Conservation (phyloP, 139 green algal genomes). For the Chlamydomonas sp. region DNA sequence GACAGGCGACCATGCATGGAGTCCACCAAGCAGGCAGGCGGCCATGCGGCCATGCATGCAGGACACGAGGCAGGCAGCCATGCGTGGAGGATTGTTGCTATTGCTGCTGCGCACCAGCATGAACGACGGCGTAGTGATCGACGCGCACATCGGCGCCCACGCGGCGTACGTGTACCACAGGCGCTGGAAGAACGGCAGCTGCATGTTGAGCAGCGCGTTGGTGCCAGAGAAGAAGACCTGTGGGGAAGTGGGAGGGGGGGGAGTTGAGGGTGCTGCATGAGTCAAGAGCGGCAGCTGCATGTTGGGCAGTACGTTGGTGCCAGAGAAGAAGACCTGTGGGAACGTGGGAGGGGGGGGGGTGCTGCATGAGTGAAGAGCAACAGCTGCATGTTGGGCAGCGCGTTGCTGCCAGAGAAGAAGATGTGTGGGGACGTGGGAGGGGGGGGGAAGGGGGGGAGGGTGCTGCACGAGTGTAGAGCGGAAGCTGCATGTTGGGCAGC, state of each 20-base stretch:
- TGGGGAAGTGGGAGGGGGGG: background rate
- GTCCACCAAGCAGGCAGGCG: too few species aligned
- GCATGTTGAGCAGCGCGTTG: slow-evolving; percentile 31
- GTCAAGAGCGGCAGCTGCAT: slow-evolving; percentile 29
- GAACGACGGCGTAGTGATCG: slow-evolving; percentile 27
- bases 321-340: slow-evolving; percentile 31
- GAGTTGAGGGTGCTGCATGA: too few species aligned
- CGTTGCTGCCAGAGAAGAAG: slow-evolving; percentile 30
- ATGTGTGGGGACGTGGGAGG: slow-evolving; percentile 7
- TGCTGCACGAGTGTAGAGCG: slow-evolving; percentile 8
- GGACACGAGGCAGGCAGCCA: too few species aligned
- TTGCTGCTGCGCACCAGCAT: too few species aligned
- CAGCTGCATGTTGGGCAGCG: slow-evolving; percentile 29
- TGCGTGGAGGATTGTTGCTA: too few species aligned
- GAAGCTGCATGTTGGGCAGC: slow-evolving; percentile 30
- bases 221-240: slow-evolving; percentile 32
- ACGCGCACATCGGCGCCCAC: slow-evolving; percentile 25
- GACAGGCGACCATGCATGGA: too few species aligned
- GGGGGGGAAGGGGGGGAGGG: background rate
- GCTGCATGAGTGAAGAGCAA: too few species aligned
- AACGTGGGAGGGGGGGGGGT: too few species aligned
- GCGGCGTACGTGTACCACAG: slow-evolving; percentile 43
- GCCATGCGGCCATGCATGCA: too few species aligned
- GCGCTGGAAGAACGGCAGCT: slow-evolving; percentile 34
- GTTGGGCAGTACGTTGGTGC: slow-evolving; percentile 27